Evolutionary conservation across 345 rosid species (phyloP).

Genomic region (Psidium guajava): DNA sequence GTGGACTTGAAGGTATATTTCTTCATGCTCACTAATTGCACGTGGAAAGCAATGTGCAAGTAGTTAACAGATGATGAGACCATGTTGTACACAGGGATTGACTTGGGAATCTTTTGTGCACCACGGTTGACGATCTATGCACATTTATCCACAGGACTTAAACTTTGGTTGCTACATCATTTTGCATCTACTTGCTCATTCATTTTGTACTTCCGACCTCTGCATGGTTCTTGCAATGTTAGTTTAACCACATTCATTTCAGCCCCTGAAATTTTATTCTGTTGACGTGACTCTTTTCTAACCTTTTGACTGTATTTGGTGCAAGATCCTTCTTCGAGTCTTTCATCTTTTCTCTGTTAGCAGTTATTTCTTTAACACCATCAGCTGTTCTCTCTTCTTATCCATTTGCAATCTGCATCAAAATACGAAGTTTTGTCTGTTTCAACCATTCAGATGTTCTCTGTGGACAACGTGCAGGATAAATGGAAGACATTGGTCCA

Average conservation of each 20-base stretch:
- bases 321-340: background rate
- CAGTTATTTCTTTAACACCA: background rate
- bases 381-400: background rate
- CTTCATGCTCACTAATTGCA: background rate
- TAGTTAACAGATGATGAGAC: background rate
- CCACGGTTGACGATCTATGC: background rate
- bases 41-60: background rate
- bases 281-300: background rate
- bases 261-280: background rate
- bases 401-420: background rate
- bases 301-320: background rate
- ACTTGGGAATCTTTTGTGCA: background rate
- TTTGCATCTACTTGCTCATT: background rate
- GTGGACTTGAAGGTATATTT: conserved; percentile 70
- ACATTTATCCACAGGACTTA: background rate
- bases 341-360: background rate
- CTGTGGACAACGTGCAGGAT: conserved; percentile 38
- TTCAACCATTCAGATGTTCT: background rate
- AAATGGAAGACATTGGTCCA: conserved; percentile 99
- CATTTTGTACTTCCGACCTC: background rate
- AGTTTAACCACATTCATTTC: background rate
- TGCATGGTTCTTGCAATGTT: background rate
- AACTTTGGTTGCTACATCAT: background rate
- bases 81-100: background rate
- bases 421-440: background rate